Conservation (phyloP, 495 filamentous ascomycete species). For the Xylaria telfairii region DNA sequence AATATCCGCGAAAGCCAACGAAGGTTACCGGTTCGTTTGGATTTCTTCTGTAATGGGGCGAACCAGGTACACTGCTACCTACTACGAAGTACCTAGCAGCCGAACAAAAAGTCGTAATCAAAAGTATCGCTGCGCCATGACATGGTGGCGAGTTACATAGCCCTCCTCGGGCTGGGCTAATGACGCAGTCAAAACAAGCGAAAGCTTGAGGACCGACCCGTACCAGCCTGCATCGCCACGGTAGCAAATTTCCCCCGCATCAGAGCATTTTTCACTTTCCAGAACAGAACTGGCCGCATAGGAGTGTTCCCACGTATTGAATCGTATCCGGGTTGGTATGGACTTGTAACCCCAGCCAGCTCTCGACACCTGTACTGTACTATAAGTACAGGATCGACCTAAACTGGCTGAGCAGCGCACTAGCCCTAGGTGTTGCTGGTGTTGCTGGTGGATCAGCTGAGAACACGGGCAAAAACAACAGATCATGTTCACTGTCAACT, state of each 20-base stretch:
- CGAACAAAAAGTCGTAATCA: conserved; percentile 9
- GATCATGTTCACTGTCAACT: conserved; percentile 6
- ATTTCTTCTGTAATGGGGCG: background rate
- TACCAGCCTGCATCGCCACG: conserved; percentile 17
- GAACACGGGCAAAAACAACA: background rate
- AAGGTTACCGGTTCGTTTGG: background rate
- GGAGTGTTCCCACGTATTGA: background rate
- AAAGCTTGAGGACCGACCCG: background rate
- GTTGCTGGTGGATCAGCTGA: conserved; percentile 8
- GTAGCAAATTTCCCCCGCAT: background rate
- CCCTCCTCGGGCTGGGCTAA: conserved; percentile 1
- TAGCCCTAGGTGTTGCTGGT: background rate
- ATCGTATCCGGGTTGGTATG: conserved; percentile 2
- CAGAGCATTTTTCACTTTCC: conserved; percentile 8
- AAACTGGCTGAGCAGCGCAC: conserved; percentile 11
- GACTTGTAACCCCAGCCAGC: background rate
- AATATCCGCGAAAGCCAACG: background rate
- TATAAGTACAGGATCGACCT: conserved; percentile 15
- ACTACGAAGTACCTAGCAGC: too few relatives aligned
- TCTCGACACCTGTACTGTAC: background rate
- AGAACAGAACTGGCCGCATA: background rate
- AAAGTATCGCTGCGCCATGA: conserved; percentile 31
- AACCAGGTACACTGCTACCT: too few relatives aligned
- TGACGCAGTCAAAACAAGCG: conserved; percentile 10
- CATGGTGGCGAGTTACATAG: conserved; percentile 33